phyloP scores from a whole-genome alignment of 305 asterid genomes.

The Fraxinus paxiana region DNA sequence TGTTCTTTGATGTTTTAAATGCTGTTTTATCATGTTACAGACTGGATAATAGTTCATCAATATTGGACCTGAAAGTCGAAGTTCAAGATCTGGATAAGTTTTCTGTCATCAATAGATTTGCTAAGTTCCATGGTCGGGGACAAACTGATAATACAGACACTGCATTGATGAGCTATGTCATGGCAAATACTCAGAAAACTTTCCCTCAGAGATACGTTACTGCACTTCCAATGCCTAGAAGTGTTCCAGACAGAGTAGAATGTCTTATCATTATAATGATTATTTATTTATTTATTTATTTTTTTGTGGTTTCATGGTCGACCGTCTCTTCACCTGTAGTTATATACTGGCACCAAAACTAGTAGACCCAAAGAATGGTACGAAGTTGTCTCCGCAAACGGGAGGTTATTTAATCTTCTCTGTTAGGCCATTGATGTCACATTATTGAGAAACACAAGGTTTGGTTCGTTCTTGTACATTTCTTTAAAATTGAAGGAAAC shows the following conservation, averaged over 20 bases:
- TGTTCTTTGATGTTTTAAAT: background rate
- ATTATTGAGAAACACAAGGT: constrained; percentile 31
- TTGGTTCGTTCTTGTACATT: constrained; percentile 37
- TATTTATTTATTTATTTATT: constrained; percentile 26
- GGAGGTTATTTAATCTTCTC: constrained; percentile 25
- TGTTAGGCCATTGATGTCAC: constrained; percentile 31
- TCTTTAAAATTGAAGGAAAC: constrained; percentile 26
- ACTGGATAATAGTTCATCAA: constrained; percentile 63
- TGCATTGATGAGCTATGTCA: constrained; percentile 39
- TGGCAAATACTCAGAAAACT: constrained; percentile 41
- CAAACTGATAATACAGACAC: constrained; percentile 48
- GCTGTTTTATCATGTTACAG: constrained; percentile 35
- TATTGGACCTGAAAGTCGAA: constrained; percentile 65
- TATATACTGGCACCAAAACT: constrained; percentile 38
- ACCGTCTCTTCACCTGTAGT: constrained; percentile 25
- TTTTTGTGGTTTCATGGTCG: constrained; percentile 23
- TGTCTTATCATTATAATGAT: constrained; percentile 64
- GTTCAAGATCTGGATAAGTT: constrained; percentile 83
- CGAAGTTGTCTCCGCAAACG: constrained; percentile 27
- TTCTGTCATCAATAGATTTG: constrained; percentile 77
- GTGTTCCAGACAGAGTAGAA: constrained; percentile 66
- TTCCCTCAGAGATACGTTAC: constrained; percentile 68
- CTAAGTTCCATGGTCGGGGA: constrained; percentile 77
- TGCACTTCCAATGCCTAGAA: constrained; percentile 66
- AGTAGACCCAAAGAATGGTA: constrained; percentile 35